Evolutionary conservation across 371 early-diverging fungal genomes (phyloP).

Genomic region (Quaeritorhiza haematococci): DNA sequence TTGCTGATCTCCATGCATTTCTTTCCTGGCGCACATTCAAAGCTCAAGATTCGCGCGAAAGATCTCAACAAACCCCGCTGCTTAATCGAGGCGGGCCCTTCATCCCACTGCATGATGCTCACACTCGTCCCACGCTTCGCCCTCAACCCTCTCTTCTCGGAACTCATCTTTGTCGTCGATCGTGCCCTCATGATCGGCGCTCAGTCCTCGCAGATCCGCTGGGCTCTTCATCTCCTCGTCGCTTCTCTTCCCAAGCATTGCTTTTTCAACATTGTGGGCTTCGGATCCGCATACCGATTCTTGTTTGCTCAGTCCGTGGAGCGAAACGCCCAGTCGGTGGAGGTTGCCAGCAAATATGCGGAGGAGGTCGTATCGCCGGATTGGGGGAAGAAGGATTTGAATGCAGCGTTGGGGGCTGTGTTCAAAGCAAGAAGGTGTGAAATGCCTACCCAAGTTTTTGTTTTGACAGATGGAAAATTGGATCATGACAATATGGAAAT

Average conservation of each 20-base stretch:
- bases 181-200: no score
- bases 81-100: constrained; percentile 34
- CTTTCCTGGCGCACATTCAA: neutral
- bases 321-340: constrained; percentile 25
- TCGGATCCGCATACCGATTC: constrained; percentile 24
- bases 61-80: constrained; percentile 26
- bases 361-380: constrained; percentile 31
- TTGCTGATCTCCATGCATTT: neutral
- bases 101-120: constrained; percentile 30
- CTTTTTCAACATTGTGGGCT: constrained; percentile 47
- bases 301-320: constrained; percentile 29
- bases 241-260: constrained; percentile 33
- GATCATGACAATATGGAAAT: no score
- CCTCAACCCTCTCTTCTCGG: constrained; percentile 29
- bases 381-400: constrained; percentile 43
- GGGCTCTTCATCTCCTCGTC: constrained; percentile 32
- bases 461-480: constrained; percentile 48
- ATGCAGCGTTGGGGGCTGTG: constrained; percentile 24
- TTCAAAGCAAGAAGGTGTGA: constrained; percentile 20
- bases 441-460: constrained; percentile 36
- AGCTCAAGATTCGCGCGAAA: constrained; percentile 21
- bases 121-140: constrained; percentile 42
- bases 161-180: constrained; percentile 43
- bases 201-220: no score
- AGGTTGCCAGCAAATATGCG: constrained; percentile 23